phyloP scores from a whole-genome alignment of 495 filamentous ascomycete species.

The Annulohypoxylon maeteangense region DNA sequence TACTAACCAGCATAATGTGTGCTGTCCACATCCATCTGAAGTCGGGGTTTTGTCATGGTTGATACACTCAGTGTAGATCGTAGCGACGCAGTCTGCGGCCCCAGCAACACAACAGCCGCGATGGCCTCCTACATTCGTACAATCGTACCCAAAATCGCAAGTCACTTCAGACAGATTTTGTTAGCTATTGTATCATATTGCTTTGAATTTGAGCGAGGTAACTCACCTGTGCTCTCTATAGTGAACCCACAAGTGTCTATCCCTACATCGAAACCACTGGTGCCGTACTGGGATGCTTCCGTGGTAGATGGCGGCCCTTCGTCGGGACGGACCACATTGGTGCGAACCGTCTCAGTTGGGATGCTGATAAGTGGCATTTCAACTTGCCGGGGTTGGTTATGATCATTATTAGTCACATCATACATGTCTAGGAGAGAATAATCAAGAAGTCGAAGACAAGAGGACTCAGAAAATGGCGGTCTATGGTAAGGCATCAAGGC shows the following conservation, averaged over 20 bases:
- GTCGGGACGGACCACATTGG: conserved; percentile 7
- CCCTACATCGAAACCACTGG: conserved; percentile 35
- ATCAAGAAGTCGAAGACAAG: not conserved
- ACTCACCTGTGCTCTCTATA: conserved; percentile 38
- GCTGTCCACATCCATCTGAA: conserved; percentile 28
- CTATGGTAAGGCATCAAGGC: conserved; percentile 10
- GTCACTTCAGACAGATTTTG: conserved; percentile 25
- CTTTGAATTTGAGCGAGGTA: not conserved
- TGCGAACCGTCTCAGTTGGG: conserved; percentile 27
- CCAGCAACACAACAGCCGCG: conserved; percentile 43
- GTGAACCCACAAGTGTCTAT: conserved; percentile 45
- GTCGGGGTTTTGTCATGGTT: conserved; percentile 25
- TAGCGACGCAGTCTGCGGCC: conserved; percentile 32
- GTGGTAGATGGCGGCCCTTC: conserved; percentile 25
- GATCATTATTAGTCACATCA: conserved; percentile 32
- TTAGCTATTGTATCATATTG: conserved; percentile 5
- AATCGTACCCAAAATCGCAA: conserved; percentile 41
- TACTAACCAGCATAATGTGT: conserved; percentile 46
- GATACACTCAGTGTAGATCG: conserved; percentile 42
- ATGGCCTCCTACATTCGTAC: conserved; percentile 38
- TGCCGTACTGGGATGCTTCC: conserved; percentile 15
- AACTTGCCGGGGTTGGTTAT: conserved; percentile 19
- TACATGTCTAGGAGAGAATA: conserved; percentile 29
- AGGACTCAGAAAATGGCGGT: not conserved
- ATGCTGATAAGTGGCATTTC: conserved; percentile 39